Base-by-base conservation (phyloP, 2,329 filamentous ascomycete genomes). In the Pestalotiopsis sp. region DNA sequence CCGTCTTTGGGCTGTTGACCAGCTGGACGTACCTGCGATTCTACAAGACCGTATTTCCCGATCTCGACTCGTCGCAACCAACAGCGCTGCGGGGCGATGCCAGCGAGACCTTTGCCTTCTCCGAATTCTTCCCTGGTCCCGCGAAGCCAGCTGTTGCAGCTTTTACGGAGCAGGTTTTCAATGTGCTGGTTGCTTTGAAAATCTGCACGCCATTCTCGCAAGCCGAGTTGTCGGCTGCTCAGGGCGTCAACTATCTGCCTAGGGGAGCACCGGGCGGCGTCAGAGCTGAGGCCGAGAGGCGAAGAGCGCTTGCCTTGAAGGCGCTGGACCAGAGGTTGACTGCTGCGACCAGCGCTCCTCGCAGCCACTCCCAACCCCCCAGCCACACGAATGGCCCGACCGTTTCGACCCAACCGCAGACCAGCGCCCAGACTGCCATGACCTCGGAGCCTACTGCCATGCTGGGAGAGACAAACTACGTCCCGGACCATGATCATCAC, bases 1-100 rank as follows among this genome's bases (percentile, higher is more conserved):
- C 93, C 66, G 84, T 93, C 79, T 91, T 92, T 74, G 95, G 94
- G 69, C 92, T 99, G 80, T 80, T 98, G 70, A 91, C 91, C 12
- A 94, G 93, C 79, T 99, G 95, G 95, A 93, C 93, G 58, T 98
- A 98, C 80, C 90, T 99, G 20, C 93, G 96, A 73, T 99, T 98
- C 85, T 98, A 93, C 85, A 97, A 97, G 83, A 82, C 86, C 68
- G 88, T 91, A 69, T 91, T 91, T 76, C 89, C 90, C 67, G 90
- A 92, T 74, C 87, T 92, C 70, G 90, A 91, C 74, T 83, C 86
- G 13, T 86, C 87, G 11, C 89, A 92, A 75, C 80, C 87, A 2
- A 78, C 85, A 4, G 84, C 87, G 9, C 89, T 97, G 73, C 92
- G 91, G 72, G 96, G 96, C 71, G 96, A 99, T 79, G 93, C 96